Conservation (phyloP, 2,329 filamentous ascomycete species). For the Niveomyces coronatus region DNA sequence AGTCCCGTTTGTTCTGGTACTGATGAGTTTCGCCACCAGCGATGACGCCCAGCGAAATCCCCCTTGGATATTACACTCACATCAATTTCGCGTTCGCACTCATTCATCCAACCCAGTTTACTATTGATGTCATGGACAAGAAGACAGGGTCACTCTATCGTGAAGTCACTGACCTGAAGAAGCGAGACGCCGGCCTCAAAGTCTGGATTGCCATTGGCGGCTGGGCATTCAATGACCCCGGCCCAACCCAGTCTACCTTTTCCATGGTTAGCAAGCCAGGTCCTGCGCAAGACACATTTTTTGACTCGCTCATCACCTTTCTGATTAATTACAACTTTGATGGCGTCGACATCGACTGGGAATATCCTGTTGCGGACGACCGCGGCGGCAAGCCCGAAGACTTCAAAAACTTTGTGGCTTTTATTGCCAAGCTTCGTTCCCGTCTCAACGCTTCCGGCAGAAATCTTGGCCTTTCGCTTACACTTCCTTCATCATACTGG, state of each 20-base stretch:
- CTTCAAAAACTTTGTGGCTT: conserved; percentile 14
- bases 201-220: conserved; percentile 25
- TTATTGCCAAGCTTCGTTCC: conserved; percentile 14
- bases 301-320: conserved; percentile 11
- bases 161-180: conserved; percentile 16
- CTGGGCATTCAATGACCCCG: conserved; percentile 28
- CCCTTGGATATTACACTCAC: conserved; percentile 19
- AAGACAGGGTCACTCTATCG: conserved; percentile 10
- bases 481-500: conserved; percentile 19
- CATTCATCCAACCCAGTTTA: conserved; percentile 23
- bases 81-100: conserved; percentile 25
- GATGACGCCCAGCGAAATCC: conserved; percentile 18
- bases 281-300: neutral
- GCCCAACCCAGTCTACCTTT: conserved; percentile 15
- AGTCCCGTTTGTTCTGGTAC: no score
- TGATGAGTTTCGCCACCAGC: no score
- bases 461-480: conserved; percentile 15
- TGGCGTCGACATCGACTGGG: conserved; percentile 22
- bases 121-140: conserved; percentile 13
- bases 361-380: conserved; percentile 21
- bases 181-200: conserved; percentile 16
- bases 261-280: neutral
- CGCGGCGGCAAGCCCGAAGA: conserved; percentile 17
- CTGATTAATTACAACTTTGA: conserved; percentile 20
- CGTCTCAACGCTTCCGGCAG: conserved; percentile 9